Percentiles rank a stretch among this genome's conserved stretches.
phyloP scores from a whole-genome alignment of 2,329 filamentous ascomycete genomes.

The Neurospora sp. region DNA sequence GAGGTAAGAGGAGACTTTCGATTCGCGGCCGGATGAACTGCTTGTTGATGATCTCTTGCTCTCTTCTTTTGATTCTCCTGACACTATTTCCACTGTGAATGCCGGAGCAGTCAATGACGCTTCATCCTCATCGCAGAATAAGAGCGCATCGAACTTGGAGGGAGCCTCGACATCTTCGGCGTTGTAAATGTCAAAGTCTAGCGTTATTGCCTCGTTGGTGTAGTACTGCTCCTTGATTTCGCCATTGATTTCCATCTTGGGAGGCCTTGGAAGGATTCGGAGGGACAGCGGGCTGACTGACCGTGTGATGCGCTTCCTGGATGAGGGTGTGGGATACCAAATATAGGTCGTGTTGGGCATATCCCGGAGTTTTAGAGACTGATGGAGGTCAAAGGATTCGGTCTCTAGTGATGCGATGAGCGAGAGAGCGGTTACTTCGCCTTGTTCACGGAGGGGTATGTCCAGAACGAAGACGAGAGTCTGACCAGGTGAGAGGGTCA shows the following conservation, averaged over 20 bases:
- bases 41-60: conserved; percentile 7
- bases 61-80: conserved; percentile 17
- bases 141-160: conserved; percentile 57
- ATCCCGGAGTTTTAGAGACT: conserved; percentile 43
- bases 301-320: conserved; percentile 37
- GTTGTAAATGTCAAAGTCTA: conserved; percentile 66
- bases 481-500: conserved; percentile 57
- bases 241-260: conserved; percentile 72
- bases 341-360: conserved; percentile 31
- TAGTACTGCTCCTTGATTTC: conserved; percentile 65
- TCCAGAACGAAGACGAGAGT: conserved; percentile 62
- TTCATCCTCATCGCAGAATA: conserved; percentile 45
- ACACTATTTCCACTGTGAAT: conserved; percentile 28
- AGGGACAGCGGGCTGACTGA: conserved; percentile 42
- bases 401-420: conserved; percentile 54
- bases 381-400: conserved; percentile 57
- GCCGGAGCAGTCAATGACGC: conserved; percentile 25
- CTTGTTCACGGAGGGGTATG: conserved; percentile 69
- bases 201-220: conserved; percentile 63
- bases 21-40: conserved; percentile 28
- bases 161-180: conserved; percentile 71
- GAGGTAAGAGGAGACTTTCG: conserved; percentile 30
- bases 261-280: conserved; percentile 75
- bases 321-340: conserved; percentile 39
- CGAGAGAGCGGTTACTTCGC: conserved; percentile 58